phyloP scores from a whole-genome alignment of 1,284 basidiomycete genomes.

The Ustilago bromivora region DNA sequence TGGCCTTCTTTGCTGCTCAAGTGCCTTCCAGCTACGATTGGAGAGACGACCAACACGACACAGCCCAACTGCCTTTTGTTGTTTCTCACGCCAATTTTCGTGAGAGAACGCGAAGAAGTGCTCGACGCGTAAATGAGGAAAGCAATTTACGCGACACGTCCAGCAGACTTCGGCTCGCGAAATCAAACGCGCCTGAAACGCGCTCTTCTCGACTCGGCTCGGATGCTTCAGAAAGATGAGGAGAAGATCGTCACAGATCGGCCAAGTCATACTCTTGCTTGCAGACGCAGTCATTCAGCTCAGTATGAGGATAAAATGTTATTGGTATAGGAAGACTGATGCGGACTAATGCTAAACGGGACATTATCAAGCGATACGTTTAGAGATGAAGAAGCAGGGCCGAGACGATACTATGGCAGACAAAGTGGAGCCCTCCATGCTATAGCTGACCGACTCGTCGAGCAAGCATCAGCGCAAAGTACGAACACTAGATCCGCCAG shows the following conservation, averaged over 20 bases:
- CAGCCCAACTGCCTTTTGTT: slow-evolving; percentile 29
- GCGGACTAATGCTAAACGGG: neutral
- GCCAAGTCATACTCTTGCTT: neutral
- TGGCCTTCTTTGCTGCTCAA: slow-evolving; percentile 14
- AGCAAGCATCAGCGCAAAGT: slow-evolving; percentile 30
- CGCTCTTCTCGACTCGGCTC: neutral
- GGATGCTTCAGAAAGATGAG: too few relatives aligned
- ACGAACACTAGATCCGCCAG: slow-evolving; percentile 32
- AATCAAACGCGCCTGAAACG: neutral
- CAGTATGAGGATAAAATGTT: neutral
- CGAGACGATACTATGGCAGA: neutral
- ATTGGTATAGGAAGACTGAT: slow-evolving; percentile 4
- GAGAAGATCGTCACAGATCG: neutral
- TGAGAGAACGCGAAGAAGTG: slow-evolving; percentile 11
- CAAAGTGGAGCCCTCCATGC: neutral
- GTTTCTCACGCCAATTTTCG: slow-evolving; percentile 9
- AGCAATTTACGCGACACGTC: slow-evolving; percentile 48
- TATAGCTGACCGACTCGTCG: neutral
- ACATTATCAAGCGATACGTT: neutral
- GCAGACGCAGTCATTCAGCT: neutral
- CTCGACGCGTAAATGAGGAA: slow-evolving; percentile 37
- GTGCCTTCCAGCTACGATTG: slow-evolving; percentile 5
- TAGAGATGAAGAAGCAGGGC: neutral
- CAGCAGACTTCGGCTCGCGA: neutral
- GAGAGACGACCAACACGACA: slow-evolving; percentile 8